phyloP scores from a whole-genome alignment of 1,284 basidiomycete species.

The Tranzscheliella williamsii region DNA sequence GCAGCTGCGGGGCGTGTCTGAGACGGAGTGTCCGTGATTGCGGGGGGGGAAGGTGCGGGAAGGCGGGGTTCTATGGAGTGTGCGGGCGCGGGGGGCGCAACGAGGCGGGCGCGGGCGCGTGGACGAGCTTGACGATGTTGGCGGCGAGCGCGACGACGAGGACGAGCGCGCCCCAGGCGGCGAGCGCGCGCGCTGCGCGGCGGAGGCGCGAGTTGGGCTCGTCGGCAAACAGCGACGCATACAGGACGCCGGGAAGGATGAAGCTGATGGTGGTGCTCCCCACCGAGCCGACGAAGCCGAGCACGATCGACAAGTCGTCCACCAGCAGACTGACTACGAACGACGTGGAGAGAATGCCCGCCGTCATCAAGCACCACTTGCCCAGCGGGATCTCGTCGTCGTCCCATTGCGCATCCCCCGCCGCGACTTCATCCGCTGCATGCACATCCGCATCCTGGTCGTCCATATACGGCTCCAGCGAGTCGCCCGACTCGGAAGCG shows the following conservation, averaged over 20 bases:
- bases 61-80: no score
- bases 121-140: slow-evolving; percentile 46
- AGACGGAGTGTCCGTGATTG: no score
- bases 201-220: slow-evolving; percentile 20
- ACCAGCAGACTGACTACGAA: slow-evolving; percentile 51
- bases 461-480: slow-evolving; percentile 26
- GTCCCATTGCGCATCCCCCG: not conserved
- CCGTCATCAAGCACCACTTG: slow-evolving; percentile 48
- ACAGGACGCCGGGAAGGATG: slow-evolving; percentile 76
- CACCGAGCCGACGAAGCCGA: slow-evolving; percentile 91
- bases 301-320: slow-evolving; percentile 57
- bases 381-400: slow-evolving; percentile 29
- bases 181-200: slow-evolving; percentile 23
- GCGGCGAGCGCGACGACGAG: slow-evolving; percentile 45
- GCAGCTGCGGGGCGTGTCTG: no score
- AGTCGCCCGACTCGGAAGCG: slow-evolving; percentile 9
- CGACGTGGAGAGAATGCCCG: slow-evolving; percentile 45
- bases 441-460: slow-evolving; percentile 42
- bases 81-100: no score
- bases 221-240: slow-evolving; percentile 31
- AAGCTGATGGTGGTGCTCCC: slow-evolving; percentile 96
- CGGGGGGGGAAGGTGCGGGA: no score
- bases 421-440: not conserved
- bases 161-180: slow-evolving; percentile 42
- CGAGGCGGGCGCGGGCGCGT: slow-evolving; percentile 30